Evolutionary conservation across 2,329 filamentous ascomycete species (phyloP).

Genomic region (Apiospora marii): DNA sequence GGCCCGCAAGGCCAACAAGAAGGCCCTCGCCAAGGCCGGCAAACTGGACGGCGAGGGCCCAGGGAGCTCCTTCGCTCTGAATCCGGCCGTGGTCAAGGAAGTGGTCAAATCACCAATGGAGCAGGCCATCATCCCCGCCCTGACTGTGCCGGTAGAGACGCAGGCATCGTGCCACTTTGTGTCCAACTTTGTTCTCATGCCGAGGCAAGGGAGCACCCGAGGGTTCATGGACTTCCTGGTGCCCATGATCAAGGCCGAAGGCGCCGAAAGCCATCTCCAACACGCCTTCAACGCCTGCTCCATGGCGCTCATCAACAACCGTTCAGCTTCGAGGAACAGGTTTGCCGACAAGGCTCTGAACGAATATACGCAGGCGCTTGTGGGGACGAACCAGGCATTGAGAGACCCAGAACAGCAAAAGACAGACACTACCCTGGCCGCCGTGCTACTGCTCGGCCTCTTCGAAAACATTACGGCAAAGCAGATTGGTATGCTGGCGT

Average conservation of each 20-base stretch:
- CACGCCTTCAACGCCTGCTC: conserved; percentile 68
- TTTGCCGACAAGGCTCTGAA: conserved; percentile 53
- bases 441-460: conserved; percentile 66
- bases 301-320: conserved; percentile 64
- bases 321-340: conserved; percentile 46
- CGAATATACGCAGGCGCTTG: conserved; percentile 63
- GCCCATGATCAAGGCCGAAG: conserved; percentile 59
- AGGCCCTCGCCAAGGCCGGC: conserved; percentile 49
- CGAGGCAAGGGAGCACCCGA: conserved; percentile 56
- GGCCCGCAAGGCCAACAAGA: conserved; percentile 63
- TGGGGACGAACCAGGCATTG: conserved; percentile 60
- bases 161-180: conserved; percentile 67
- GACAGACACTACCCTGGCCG: conserved; percentile 65
- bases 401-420: conserved; percentile 56
- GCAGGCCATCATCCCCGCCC: conserved; percentile 43
- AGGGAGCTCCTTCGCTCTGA: conserved; percentile 30
- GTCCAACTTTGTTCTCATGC: conserved; percentile 66
- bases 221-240: conserved; percentile 68
- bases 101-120: conserved; percentile 33
- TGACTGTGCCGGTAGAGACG: conserved; percentile 59
- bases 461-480: conserved; percentile 68
- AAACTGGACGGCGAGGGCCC: conserved; percentile 34
- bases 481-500: conserved; percentile 62
- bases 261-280: conserved; percentile 55
- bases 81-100: conserved; percentile 31